These are phyloP conservation scores for Annona cherimola DNA, from an alignment of 164 flowering plant species.

Conservation along the genomic window DNA sequence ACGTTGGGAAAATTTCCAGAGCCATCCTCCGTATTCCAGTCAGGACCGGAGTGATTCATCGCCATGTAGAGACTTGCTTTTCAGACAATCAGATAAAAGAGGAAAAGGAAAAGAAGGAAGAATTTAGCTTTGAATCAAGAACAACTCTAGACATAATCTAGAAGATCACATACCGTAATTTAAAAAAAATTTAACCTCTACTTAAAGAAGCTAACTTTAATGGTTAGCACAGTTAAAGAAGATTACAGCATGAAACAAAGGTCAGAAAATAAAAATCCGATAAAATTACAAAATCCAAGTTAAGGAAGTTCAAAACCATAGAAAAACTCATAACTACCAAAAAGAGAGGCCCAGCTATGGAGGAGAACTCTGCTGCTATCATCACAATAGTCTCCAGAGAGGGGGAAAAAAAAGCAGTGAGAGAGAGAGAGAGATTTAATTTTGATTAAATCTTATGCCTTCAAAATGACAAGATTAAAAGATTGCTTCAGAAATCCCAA, in stretches of 20 bases:
- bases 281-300: no score
- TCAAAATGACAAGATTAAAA: no score
- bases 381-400: not conserved
- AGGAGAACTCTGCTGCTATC: not conserved
- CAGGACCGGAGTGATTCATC: slow-evolving; percentile 45
- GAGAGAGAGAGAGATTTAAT: not conserved
- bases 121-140: not conserved
- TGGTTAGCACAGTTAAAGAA: slow-evolving; percentile 2
- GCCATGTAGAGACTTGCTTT: slow-evolving; percentile 4
- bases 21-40: slow-evolving; percentile 42
- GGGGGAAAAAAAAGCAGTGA: not conserved
- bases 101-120: not conserved
- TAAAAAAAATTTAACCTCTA: not conserved
- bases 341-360: not conserved
- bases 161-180: slow-evolving; percentile 1
- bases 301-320: not conserved
- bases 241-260: not conserved
- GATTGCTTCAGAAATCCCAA: not conserved
- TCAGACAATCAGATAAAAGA: not conserved
- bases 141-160: slow-evolving; percentile 2
- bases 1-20: slow-evolving; percentile 10
- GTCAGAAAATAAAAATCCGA: not conserved
- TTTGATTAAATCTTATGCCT: not conserved
- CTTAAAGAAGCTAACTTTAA: slow-evolving; percentile 3
- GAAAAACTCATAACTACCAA: not conserved